phyloP scores from a whole-genome alignment of 2,329 filamentous ascomycete genomes.

The Colletotrichum zoysiae region DNA sequence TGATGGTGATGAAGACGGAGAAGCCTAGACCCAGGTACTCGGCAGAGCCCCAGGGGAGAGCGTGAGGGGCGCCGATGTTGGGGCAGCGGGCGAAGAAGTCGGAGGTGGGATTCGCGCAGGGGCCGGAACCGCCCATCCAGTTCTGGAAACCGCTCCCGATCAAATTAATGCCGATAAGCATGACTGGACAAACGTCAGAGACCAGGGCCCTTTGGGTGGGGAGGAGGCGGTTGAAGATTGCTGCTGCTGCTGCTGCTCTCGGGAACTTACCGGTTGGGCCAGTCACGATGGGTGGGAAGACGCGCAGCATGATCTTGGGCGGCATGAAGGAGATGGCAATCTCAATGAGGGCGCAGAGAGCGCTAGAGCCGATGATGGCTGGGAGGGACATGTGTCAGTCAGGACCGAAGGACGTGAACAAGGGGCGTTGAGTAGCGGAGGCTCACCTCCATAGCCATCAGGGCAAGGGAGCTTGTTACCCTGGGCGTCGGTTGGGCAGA shows the following conservation, averaged over 20 bases:
- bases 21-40: slow-evolving; percentile 86
- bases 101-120: slow-evolving; percentile 62
- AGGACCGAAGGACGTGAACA: neutral
- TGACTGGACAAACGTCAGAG: slow-evolving; percentile 51
- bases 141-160: slow-evolving; percentile 79
- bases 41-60: slow-evolving; percentile 82
- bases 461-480: slow-evolving; percentile 81
- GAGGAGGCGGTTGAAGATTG: neutral
- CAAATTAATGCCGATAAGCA: slow-evolving; percentile 79
- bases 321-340: slow-evolving; percentile 81
- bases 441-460: slow-evolving; percentile 73
- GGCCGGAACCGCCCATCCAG: slow-evolving; percentile 82
- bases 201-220: no score
- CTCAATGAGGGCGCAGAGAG: slow-evolving; percentile 76
- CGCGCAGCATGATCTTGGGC: slow-evolving; percentile 74
- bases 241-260: slow-evolving; percentile 68
- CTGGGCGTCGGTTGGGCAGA: slow-evolving; percentile 68
- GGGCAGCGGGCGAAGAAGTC: slow-evolving; percentile 76
- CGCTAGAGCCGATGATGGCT: slow-evolving; percentile 77
- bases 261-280: slow-evolving; percentile 67
- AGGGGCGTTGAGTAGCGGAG: neutral
- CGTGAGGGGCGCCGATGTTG: slow-evolving; percentile 74
- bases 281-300: slow-evolving; percentile 85
- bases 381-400: slow-evolving; percentile 59
- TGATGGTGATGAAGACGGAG: slow-evolving; percentile 82